Evolutionary conservation across 345 rosid species (phyloP).

Genomic region (Citrus reticulata): DNA sequence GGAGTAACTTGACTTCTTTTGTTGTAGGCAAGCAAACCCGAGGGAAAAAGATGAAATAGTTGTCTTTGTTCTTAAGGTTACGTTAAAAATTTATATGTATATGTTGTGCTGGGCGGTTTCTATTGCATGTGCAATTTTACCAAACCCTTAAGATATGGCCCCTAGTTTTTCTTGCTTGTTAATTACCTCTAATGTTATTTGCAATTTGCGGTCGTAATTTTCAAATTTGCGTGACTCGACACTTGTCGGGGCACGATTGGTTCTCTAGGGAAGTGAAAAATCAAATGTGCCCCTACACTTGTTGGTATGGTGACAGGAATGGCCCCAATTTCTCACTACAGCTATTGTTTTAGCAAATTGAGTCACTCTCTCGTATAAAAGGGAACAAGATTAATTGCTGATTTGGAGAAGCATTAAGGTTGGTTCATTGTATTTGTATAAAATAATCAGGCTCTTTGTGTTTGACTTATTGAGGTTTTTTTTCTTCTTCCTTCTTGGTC

Average conservation of each 20-base stretch:
- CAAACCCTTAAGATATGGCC: conserved; percentile 39
- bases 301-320: neutral
- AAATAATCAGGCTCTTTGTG: neutral
- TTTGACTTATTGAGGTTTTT: neutral
- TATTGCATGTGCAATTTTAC: conserved; percentile 48
- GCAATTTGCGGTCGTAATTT: neutral
- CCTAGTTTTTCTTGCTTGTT: conserved; percentile 30
- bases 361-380: neutral
- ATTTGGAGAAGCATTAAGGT: neutral
- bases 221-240: neutral
- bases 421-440: neutral
- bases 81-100: conserved; percentile 14
- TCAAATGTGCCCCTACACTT: neutral
- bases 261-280: neutral
- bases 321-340: neutral
- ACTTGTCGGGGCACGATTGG: neutral
- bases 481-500: neutral
- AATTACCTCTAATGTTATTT: neutral
- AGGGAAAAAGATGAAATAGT: conserved; percentile 4
- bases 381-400: neutral
- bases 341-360: neutral
- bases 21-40: conserved; percentile 14
- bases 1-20: conserved; percentile 27
- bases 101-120: conserved; percentile 26
- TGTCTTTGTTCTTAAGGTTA: conserved; percentile 43